Percentiles rank a stretch among this genome's conserved stretches.
Conservation (phyloP, 495 filamentous ascomycete species). For the Aspergillus sparsus region DNA sequence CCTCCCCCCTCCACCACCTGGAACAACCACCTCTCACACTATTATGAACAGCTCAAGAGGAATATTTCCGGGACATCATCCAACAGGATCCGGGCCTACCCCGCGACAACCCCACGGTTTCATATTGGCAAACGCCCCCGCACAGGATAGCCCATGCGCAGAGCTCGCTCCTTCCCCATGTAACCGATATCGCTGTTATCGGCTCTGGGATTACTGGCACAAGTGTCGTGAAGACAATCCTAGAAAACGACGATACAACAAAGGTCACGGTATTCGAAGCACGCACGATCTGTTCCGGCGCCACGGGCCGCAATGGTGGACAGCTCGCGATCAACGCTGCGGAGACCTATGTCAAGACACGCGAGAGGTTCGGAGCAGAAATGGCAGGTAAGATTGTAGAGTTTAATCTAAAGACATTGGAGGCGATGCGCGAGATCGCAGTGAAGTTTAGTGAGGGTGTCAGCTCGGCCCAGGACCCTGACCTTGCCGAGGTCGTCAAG, state of each 20-base stretch:
- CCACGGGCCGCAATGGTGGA: conserved; percentile 17
- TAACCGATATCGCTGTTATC: not conserved
- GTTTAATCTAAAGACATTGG: conserved; percentile 34
- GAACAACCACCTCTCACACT: too few species aligned
- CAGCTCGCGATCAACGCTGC: too few species aligned
- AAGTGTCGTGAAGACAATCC: not conserved
- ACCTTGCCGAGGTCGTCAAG: too few species aligned
- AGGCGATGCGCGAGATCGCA: conserved; percentile 32
- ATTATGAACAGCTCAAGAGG: too few species aligned
- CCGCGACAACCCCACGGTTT: not conserved
- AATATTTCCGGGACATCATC: not conserved
- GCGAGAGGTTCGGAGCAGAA: conserved; percentile 25
- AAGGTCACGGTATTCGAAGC: conserved; percentile 12
- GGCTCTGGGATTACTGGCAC: not conserved
- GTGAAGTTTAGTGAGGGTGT: conserved; percentile 30
- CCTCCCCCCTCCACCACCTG: too few species aligned
- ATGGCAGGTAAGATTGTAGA: conserved; percentile 33
- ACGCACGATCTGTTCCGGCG: conserved; percentile 9
- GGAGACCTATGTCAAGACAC: too few species aligned
- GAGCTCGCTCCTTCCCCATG: too few species aligned
- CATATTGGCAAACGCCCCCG: not conserved
- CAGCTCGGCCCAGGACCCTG: too few species aligned
- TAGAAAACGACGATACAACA: not conserved
- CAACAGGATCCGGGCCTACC: not conserved
- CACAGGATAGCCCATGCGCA: too few species aligned